These are phyloP conservation scores for Fusarium annulatum DNA, from an alignment of 2,329 filamentous ascomycete species.

Conservation along the genomic window DNA sequence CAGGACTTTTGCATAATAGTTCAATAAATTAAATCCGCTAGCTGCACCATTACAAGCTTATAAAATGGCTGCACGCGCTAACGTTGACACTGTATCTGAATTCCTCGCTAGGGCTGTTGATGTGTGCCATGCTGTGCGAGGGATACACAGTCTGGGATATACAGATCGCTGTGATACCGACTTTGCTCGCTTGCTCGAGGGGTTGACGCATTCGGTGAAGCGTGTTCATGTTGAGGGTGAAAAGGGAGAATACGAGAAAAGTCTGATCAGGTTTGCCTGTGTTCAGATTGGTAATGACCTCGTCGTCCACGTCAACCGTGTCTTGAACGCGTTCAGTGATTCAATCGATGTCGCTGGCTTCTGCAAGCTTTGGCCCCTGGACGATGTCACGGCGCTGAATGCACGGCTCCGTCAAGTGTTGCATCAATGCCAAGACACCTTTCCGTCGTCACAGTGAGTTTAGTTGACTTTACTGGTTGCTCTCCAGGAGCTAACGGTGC, in stretches of 20 bases:
- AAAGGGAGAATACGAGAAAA: not conserved
- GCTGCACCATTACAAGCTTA: slow-evolving; percentile 45
- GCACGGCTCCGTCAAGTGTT: slow-evolving; percentile 33
- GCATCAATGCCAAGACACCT: slow-evolving; percentile 16
- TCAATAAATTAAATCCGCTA: not conserved
- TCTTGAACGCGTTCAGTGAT: not conserved
- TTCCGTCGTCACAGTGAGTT: slow-evolving; percentile 13
- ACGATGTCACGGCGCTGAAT: slow-evolving; percentile 33
- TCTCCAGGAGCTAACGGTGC: not conserved
- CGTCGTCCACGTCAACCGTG: slow-evolving; percentile 35
- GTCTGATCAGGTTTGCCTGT: slow-evolving; percentile 31
- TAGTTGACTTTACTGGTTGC: not conserved
- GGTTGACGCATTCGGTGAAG: slow-evolving; percentile 9
- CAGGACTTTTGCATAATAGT: slow-evolving; percentile 1
- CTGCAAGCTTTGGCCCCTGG: slow-evolving; percentile 31
- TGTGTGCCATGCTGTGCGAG: slow-evolving; percentile 11
- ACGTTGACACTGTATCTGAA: not conserved
- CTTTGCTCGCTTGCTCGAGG: slow-evolving; percentile 8
- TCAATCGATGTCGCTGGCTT: slow-evolving; percentile 14
- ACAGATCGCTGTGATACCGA: slow-evolving; percentile 7
- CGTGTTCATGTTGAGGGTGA: slow-evolving; percentile 4
- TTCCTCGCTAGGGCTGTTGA: slow-evolving; percentile 35
- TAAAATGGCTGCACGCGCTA: slow-evolving; percentile 46
- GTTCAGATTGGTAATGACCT: slow-evolving; percentile 44
- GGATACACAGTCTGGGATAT: slow-evolving; percentile 7